Base-by-base conservation (phyloP, 108 stramenopile species). In the Thalassiosira profunda region DNA sequence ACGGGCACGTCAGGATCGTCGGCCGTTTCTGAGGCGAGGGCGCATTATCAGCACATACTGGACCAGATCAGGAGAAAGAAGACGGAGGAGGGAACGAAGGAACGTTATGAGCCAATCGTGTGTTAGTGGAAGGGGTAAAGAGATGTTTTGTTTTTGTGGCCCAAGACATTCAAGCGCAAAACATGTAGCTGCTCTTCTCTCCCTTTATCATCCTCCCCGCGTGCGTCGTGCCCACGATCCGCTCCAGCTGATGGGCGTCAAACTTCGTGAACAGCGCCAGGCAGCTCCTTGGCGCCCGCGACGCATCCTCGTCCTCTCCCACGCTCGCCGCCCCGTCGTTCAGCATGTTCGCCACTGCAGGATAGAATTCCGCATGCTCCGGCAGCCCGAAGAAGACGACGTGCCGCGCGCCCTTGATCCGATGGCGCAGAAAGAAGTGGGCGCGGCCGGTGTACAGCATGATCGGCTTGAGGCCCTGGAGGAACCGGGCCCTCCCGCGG, bases 361-460 rank as follows among this genome's bases (percentile, higher is more conserved):
- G 74, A 69, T 97, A 98, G 54, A 98, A 96, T 48, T 95, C 82
- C 1, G 93, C 78, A 71, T 96, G 83, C 46, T 98, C 98, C 6
- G 98, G 98, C 30, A 98, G 77, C 14, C 96, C 95, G 61, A 94
- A 86, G 63, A 97, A 95, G 54, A 98, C 84, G 12, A 98, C 44
- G 81, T 97, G 92, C 17, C 79, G 66, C 3, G 84, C 89, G 34
- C 98, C 98, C 56, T 95, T 93, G 72, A 98, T 97, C 24, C 49
- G 63, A 60, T 95, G 95, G 0, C 98, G 86, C 26, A 84, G 68
- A 66, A 95, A 98, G 70, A 92, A 98, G 58, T 98, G 96, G 15
- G 90, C 90, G 38, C 98, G 84, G 11, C 98, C 98, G 7, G 96
- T 96, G 81, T 97, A 98, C 17, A 98, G 83, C 90, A 98, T 80